Base-by-base conservation (phyloP, 2,329 filamentous ascomycete species). In the Ophiognomonia clavigignenti-juglandacearum region DNA sequence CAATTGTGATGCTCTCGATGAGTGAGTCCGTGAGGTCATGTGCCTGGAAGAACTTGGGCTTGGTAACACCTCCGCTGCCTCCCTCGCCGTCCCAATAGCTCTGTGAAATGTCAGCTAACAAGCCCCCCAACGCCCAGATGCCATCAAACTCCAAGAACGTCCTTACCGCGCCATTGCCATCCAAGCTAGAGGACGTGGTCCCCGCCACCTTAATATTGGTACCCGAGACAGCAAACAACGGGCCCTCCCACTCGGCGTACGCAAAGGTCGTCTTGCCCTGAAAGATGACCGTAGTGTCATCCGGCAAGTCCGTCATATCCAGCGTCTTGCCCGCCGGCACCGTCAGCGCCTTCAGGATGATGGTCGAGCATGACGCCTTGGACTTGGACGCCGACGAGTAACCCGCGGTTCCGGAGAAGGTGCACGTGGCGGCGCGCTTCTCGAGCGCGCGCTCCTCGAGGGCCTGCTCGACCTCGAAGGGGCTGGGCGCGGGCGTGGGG, bases 181-280 rank as follows among this genome's bases (percentile, higher is more conserved):
- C 49, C 4, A 57, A 38, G 13, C 51, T 34, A 20, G 52, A 49
- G 31, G 50, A 32, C 2, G 64, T 56, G 14, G 72, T 45, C 8
- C 55, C 55, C 16, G 47, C 47, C 22, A 57, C 49, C 8, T 47
- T 53, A 29, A 57, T 39, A 18, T 52, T 43, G 9, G 48, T 53
- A 20, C 55, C 55, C 3, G 50, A 52, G 16, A 57, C 47, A 10
- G 49, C 43, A 35, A 57, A 53, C 11, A 48, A 23, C 3, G 83
- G 82, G 0, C 83, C 82, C 2, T 62, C 60, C 83, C 82, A 86
- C 57, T 83, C 76, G 54, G 78, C 68, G 66, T 84, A 85, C 13
- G 71, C 47, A 22, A 42, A 47, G 5, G 52, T 48, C n/a, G 42
- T 52, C 22, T 45, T 51, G n/a, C 41, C 41, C n/a, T 43, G 31